Conservation (phyloP, 1,284 basidiomycete genomes). For the Moesziomyces antarcticus region DNA sequence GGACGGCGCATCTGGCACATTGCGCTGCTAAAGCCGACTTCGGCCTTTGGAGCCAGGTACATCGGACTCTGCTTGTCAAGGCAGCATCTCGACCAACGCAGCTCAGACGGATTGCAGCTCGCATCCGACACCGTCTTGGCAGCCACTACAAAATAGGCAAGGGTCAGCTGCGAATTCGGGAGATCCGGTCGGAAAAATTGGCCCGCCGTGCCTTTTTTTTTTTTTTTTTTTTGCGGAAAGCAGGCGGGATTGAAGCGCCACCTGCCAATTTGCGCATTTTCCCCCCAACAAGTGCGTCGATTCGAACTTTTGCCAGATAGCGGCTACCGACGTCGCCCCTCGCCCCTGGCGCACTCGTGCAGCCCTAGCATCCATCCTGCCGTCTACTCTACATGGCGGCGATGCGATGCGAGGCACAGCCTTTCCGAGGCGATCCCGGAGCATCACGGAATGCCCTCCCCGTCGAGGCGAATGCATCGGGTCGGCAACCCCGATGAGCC, state of each 20-base stretch:
- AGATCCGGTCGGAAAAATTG: not conserved
- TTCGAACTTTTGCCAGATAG: slow-evolving; percentile 3
- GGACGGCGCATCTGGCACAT: not conserved
- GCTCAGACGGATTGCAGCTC: not conserved
- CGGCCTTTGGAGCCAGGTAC: not conserved
- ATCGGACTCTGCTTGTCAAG: not conserved
- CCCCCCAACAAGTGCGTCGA: slow-evolving; percentile 10
- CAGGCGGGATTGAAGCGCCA: not conserved
- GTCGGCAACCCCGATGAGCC: too few species aligned
- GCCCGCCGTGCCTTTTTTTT: not conserved
- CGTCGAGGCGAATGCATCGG: too few species aligned
- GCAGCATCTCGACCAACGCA: not conserved
- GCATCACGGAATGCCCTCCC: too few species aligned
- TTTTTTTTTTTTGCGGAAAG: not conserved
- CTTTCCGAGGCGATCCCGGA: too few species aligned
- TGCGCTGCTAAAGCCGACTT: not conserved
- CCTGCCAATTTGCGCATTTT: slow-evolving; percentile 11
- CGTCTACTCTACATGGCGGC: too few species aligned
- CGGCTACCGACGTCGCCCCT: not conserved
- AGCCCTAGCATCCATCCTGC: too few species aligned
- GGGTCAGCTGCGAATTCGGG: too few species aligned
- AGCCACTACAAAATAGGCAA: too few species aligned
- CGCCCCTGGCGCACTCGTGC: not conserved
- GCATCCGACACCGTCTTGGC: too few species aligned
- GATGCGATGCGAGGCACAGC: too few species aligned